A percentile compares a stretch with the other conserved stretches of the same genome.
phyloP scores from a whole-genome alignment of 2,329 filamentous ascomycete genomes.

The Elsinoe australis region DNA sequence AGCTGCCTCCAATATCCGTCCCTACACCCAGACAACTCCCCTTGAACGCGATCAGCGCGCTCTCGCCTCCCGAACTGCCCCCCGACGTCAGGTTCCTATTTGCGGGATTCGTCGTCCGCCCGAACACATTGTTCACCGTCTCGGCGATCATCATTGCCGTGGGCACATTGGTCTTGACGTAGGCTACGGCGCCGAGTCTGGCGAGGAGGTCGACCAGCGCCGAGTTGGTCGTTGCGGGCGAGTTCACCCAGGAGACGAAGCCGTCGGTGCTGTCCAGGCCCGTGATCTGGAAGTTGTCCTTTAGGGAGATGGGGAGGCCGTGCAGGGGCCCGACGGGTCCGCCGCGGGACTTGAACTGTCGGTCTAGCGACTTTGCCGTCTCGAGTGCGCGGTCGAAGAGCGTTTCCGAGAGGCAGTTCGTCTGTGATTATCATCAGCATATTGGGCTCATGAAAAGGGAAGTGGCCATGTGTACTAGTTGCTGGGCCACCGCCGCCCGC shows the following conservation, averaged over 20 bases:
- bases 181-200: slow-evolving; percentile 56
- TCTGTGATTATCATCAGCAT: slow-evolving; percentile 32
- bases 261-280: slow-evolving; percentile 57
- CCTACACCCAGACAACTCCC: slow-evolving; percentile 57
- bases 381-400: slow-evolving; percentile 48
- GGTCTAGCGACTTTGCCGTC: slow-evolving; percentile 47
- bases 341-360: slow-evolving; percentile 40
- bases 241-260: slow-evolving; percentile 54
- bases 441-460: neutral
- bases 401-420: slow-evolving; percentile 53
- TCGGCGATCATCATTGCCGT: slow-evolving; percentile 64
- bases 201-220: slow-evolving; percentile 52
- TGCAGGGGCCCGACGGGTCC: slow-evolving; percentile 56
- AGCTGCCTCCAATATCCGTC: slow-evolving; percentile 54
- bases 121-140: slow-evolving; percentile 58
- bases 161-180: slow-evolving; percentile 63
- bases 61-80: slow-evolving; percentile 61
- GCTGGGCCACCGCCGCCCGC: slow-evolving; percentile 47
- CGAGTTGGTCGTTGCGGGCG: slow-evolving; percentile 51
- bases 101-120: slow-evolving; percentile 51
- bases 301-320: slow-evolving; percentile 58
- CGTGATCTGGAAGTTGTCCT: slow-evolving; percentile 60
- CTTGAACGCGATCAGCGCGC: slow-evolving; percentile 52
- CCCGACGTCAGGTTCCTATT: slow-evolving; percentile 55
- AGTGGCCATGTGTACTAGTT: slow-evolving; percentile 36